A percentile compares a stretch with the other conserved stretches of the same genome.
Conservation (phyloP, 148 eudicot genomes). For the Suaeda aralocaspica region DNA sequence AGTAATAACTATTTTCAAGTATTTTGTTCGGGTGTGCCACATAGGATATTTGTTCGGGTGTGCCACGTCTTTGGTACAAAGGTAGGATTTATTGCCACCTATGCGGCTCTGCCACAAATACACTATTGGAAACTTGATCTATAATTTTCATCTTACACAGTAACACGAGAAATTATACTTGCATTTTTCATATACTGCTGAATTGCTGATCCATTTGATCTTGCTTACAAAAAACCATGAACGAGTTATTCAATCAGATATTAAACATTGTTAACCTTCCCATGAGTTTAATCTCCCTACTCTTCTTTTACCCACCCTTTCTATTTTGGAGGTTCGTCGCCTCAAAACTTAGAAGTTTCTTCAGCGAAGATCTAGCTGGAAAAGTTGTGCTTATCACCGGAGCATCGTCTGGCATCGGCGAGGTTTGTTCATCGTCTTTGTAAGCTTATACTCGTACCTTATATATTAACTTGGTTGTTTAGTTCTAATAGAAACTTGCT, state of each 20-base stretch:
- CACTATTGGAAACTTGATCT: no score
- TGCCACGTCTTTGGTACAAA: not conserved
- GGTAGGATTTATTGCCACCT: not conserved
- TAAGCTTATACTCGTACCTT: not conserved
- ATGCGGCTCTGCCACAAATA: not conserved
- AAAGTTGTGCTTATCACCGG: constrained; percentile 72
- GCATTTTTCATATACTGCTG: no score
- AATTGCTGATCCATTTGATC: no score
- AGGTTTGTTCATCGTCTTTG: constrained; percentile 28
- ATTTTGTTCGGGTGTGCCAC: no score
- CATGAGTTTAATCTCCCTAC: constrained; percentile 33
- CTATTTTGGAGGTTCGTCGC: constrained; percentile 31
- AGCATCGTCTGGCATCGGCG: constrained; percentile 74
- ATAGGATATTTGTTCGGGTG: not conserved
- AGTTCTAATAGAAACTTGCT: no score
- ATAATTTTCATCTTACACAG: no score
- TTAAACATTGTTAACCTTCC: constrained; percentile 44
- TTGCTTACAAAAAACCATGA: no score
- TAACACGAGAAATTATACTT: no score
- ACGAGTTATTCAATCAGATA: constrained; percentile 36
- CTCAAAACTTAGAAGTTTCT: constrained; percentile 26
- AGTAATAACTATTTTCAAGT: no score
- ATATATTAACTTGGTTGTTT: no score
- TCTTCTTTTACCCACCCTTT: constrained; percentile 38
- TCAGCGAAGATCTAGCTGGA: constrained; percentile 46